Evolutionary conservation across 805 yeast genomes (phyloP), one percentile per base, ranked within the genome.

Genomic region (Maudiozyma turicensis): DNA sequence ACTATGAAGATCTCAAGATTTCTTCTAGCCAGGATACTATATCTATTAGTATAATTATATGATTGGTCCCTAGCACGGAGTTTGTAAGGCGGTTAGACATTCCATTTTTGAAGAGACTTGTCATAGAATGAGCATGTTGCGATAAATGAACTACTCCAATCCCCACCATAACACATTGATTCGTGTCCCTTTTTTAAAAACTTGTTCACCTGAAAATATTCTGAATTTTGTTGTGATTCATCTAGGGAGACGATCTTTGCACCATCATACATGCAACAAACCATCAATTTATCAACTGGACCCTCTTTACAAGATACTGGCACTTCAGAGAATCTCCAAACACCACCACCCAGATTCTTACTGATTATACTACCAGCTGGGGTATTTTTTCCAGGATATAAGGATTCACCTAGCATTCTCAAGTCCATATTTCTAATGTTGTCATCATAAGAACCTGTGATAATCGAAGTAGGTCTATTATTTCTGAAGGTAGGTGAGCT

Each of bases 101-200:
- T 50, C 98, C 98, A 91, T 32, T 75, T 63, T 54, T 90, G 96
- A 2, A 91, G 75, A 15, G 85, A 78, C 48, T 78, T 77, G 64
- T 91, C 99, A 68, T 91, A 91, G 64, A 91, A 91, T 48, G 96
- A 88, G 64, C 97, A 91, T 1, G 96, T 89, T 3, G 79, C 84
- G 7, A 84, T 77, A 6, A 73, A 78, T 5, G 72, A 71, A 1
- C 60, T 59, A 11, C 73, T 66, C 95, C 97, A 90, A 60, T 86
- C 96, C 5, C 95, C 96, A 0, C 98, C 99, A 60, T 91, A 91
- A 48, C 91, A 90, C 88, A 93, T 91, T 51, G 96, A 87, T 45
- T 81, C 82, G 61, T 91, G 98, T 32, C 84, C 85, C 10, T 75
- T 73, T 58, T 82, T 82, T 61, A 78, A 76, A 42, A 49, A 60